Evolutionary conservation across 495 filamentous ascomycete genomes (phyloP).

Genomic region (Tuber melanosporum): DNA sequence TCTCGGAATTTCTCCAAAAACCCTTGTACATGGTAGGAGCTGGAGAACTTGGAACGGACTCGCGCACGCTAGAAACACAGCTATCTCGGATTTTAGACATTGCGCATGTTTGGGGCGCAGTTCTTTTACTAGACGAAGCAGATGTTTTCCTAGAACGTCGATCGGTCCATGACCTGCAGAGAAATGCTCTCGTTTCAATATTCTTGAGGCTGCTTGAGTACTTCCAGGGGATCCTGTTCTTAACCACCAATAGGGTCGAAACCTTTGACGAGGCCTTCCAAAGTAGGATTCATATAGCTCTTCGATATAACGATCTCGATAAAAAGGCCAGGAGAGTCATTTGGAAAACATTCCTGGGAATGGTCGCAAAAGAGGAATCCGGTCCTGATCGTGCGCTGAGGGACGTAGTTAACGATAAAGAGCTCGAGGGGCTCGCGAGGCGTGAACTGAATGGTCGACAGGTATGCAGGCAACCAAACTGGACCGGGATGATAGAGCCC

Average conservation of each 20-base stretch:
- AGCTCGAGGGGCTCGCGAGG: slow-evolving; percentile 30
- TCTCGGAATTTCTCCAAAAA: slow-evolving; percentile 72
- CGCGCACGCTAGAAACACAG: slow-evolving; percentile 67
- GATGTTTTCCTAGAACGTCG: slow-evolving; percentile 74
- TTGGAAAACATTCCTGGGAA: slow-evolving; percentile 42
- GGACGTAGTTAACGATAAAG: slow-evolving; percentile 31
- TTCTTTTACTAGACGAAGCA: slow-evolving; percentile 69
- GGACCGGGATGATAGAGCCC: neutral
- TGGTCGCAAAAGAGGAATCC: slow-evolving; percentile 33
- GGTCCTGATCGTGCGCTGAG: slow-evolving; percentile 31
- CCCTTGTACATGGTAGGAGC: slow-evolving; percentile 77
- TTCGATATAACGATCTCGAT: slow-evolving; percentile 43
- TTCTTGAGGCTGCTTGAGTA: slow-evolving; percentile 60
- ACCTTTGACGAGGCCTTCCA: slow-evolving; percentile 51
- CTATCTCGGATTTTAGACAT: slow-evolving; percentile 81
- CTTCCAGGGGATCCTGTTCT: slow-evolving; percentile 48
- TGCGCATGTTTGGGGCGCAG: slow-evolving; percentile 78
- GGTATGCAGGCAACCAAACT: slow-evolving; percentile 14
- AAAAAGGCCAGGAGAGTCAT: slow-evolving; percentile 35
- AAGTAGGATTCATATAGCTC: slow-evolving; percentile 49
- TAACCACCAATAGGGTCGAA: slow-evolving; percentile 49
- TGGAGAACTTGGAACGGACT: slow-evolving; percentile 75
- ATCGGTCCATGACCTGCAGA: slow-evolving; percentile 61
- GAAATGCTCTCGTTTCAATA: slow-evolving; percentile 72
- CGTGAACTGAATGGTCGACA: slow-evolving; percentile 39